Conservation (phyloP, 805 yeast species). For the Lachancea quebecensis region DNA sequence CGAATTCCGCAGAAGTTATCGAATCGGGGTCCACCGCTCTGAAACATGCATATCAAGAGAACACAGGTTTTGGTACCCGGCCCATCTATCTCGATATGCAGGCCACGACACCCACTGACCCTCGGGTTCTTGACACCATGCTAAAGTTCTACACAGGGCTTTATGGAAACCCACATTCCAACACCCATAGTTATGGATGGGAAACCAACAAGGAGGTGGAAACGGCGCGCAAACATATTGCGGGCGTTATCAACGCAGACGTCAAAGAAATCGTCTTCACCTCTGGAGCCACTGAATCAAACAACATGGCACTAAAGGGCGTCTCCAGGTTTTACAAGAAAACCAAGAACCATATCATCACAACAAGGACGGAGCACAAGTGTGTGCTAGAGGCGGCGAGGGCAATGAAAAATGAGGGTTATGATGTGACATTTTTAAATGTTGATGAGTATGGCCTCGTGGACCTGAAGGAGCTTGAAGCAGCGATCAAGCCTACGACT, state of each 20-base stretch:
- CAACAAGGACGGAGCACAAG: slow-evolving; percentile 96
- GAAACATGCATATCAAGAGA: slow-evolving; percentile 35
- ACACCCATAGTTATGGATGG: slow-evolving; percentile 98
- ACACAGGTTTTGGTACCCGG: slow-evolving; percentile 54
- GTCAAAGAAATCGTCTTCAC: slow-evolving; percentile 96
- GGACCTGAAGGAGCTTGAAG: slow-evolving; percentile 67
- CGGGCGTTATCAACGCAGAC: slow-evolving; percentile 82
- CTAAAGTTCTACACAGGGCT: slow-evolving; percentile 80
- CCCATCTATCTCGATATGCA: slow-evolving; percentile 97
- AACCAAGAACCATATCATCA: slow-evolving; percentile 88
- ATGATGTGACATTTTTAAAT: slow-evolving; percentile 88
- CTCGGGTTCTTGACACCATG: slow-evolving; percentile 89
- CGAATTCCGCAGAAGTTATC: slow-evolving; percentile 16
- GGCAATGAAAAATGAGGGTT: slow-evolving; percentile 92
- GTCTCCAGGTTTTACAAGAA: slow-evolving; percentile 88
- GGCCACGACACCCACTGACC: slow-evolving; percentile 98
- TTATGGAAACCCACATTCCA: slow-evolving; percentile 96
- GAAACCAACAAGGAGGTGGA: slow-evolving; percentile 93
- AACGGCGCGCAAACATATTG: slow-evolving; percentile 73
- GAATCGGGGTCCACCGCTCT: slow-evolving; percentile 28
- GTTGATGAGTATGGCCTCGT: slow-evolving; percentile 78
- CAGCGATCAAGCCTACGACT: slow-evolving; percentile 85
- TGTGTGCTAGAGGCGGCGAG: slow-evolving; percentile 97
- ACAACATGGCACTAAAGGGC: slow-evolving; percentile 93
- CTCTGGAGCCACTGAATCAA: slow-evolving; percentile 96